Base-by-base conservation (phyloP, 2,329 filamentous ascomycete species). In the Fusarium nelsonii region DNA sequence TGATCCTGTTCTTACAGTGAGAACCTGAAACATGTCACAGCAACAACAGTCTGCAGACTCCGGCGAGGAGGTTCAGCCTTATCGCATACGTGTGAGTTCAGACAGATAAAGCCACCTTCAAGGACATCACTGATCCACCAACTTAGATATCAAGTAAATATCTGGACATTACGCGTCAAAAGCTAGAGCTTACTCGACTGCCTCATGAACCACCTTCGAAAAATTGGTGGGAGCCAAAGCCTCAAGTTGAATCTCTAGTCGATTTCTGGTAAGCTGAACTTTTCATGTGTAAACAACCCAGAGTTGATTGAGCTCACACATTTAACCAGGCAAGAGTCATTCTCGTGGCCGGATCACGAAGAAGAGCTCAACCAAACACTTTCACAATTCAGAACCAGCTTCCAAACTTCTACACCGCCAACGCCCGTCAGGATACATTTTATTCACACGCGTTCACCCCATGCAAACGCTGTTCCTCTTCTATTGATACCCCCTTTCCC, bases 401-500 rank as follows among this genome's bases (percentile, higher is more conserved):
- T 91, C 58, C 70, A 77, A 2, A 73, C 81, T 48, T 79, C 79
- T 28, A 79, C 75, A 8, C 75, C 78, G n/a, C 78, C 81, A 44
- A 67, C 80, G 6, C 78, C 81, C 4, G 74, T 89, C 2, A 82
- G 89, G 34, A 76, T 91, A 55, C 90, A 92, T 73, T 91, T 91
- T 74, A 82, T 92, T 46, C 89, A 92, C 75, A 81, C 84, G 61
- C 82, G 78, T 16, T 91, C 88, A 6, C 75, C 81, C 23, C 81
- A 85, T 46, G 65, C 78, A 16, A 81, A 85, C 61, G 88, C 89
- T 7, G 80, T 91, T 26, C 90, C 90, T 2, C 79, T 92, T 28
- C 82, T 92, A 20, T 80, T 92, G 56, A 83, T 90, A 70, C 90
- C 90, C 49, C 85, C 87, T 4, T 92, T 91, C 73, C 90, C 90